Evolutionary conservation across 768 basidiomycete genomes (phyloP).

Genomic region (Pisolithus albus): DNA sequence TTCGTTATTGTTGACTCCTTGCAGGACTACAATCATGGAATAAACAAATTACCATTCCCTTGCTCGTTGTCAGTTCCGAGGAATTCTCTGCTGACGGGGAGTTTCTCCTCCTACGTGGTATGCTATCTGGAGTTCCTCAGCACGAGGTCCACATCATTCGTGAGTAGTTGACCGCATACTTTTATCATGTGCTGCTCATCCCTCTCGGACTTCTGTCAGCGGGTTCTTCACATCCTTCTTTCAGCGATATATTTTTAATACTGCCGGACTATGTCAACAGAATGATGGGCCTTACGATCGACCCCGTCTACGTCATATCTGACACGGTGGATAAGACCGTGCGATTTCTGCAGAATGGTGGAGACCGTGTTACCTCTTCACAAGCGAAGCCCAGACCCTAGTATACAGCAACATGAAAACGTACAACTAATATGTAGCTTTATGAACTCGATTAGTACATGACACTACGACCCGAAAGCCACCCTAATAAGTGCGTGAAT

Average conservation of each 20-base stretch:
- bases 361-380: conserved; percentile 4
- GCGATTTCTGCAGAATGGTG: conserved; percentile 14
- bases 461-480: not conserved
- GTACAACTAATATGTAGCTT: not conserved
- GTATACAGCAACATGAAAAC: no score
- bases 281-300: conserved; percentile 18
- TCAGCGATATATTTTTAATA: conserved; percentile 31
- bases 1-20: conserved; percentile 12
- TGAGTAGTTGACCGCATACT: not conserved
- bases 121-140: conserved; percentile 13
- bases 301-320: conserved; percentile 13
- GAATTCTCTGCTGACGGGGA: conserved; percentile 34
- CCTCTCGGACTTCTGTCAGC: conserved; percentile 7
- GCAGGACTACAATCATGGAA: conserved; percentile 24
- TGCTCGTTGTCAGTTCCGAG: conserved; percentile 37
- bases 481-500: conserved; percentile 1
- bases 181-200: not conserved
- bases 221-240: conserved; percentile 27
- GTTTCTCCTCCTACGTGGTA: conserved; percentile 26
- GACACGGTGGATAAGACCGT: conserved; percentile 14
- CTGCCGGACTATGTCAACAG: conserved; percentile 24
- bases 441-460: not conserved
- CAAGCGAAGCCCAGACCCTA: not conserved
- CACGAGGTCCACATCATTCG: conserved; percentile 12
- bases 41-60: conserved; percentile 22